Base-by-base conservation (phyloP, 176 grass and related monocot genomes). In the Themeda triandra region DNA sequence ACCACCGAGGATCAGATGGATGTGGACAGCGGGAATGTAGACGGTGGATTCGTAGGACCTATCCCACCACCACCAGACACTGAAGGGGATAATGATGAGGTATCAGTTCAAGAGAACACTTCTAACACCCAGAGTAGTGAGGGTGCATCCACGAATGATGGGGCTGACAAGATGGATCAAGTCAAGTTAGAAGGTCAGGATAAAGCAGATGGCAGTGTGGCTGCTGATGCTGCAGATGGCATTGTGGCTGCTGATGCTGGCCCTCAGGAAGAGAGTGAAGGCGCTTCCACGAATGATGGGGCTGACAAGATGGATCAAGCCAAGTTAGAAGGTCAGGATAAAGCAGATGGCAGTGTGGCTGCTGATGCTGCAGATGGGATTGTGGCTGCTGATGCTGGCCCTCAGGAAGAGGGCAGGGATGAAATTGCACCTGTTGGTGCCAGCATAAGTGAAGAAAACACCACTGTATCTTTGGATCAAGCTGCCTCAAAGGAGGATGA, bases 31-130 rank as follows among this genome's bases (percentile, higher is more conserved):
- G 21, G 6, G 12, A 77, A 82, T 78, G 83, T 4, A 6, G 79
- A 65, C 17, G 79, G 27, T 18, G 78, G 56, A 23, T 81, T 86
- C 0, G 88, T 86, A 58, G 83, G 88, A 5, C 56, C 88, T 28
- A 29, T 78, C 63, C 73, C 88, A 10, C 67, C 83, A 66, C 44
- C 66, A 71, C 54, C 44, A 23, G 78, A 77, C 23, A 54, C 88
- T 42, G 51, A 63, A 85, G 77, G 35, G 58, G n/a, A 67, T 25
- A 65, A 79, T 5, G 5, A 17, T 40, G 84, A 58, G 3, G 67
- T 32, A 11, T 29, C 29, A 12, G 5, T 48, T 56, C 33, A 79
- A 66, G 44, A 79, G 15, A 73, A 58, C 60, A 62, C 44, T 63
- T 79, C 79, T 37, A 44, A 21, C 0, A 9, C 45, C 45, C 73